Evolutionary conservation across 306 rosid genomes (phyloP).

Genomic region (Lagenaria siceraria): DNA sequence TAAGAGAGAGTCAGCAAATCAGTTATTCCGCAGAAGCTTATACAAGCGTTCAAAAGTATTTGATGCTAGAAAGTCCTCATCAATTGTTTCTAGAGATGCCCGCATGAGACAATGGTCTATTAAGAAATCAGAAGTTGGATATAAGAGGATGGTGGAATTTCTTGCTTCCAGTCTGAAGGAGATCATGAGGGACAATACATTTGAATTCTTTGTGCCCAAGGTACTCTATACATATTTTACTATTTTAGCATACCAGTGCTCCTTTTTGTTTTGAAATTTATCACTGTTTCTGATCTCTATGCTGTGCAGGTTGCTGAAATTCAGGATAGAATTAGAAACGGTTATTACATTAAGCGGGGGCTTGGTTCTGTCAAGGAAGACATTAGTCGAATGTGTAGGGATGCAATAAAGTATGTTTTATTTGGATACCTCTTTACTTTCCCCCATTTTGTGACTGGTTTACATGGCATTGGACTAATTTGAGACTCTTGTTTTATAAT

Average conservation of each 20-base stretch:
- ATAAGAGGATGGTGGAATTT: slow-evolving; percentile 85
- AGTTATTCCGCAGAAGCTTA: slow-evolving; percentile 64
- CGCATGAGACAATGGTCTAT: slow-evolving; percentile 93
- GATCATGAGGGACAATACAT: slow-evolving; percentile 76
- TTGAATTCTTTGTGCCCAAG: slow-evolving; percentile 86
- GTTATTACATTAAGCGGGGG: slow-evolving; percentile 80
- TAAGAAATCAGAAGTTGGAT: slow-evolving; percentile 90
- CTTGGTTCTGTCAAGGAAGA: slow-evolving; percentile 82
- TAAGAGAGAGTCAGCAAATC: slow-evolving; percentile 83
- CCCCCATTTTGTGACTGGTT: not conserved
- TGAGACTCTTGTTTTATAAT: not conserved
- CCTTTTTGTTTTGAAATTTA: not conserved
- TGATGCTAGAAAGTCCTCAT: slow-evolving; percentile 92
- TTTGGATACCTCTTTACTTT: not conserved
- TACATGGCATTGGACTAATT: not conserved
- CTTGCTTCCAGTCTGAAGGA: slow-evolving; percentile 76
- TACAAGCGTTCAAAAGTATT: slow-evolving; percentile 91
- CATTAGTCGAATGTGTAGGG: slow-evolving; percentile 91
- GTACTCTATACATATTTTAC: slow-evolving; percentile 21
- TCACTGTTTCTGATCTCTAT: slow-evolving; percentile 4
- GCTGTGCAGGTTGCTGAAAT: slow-evolving; percentile 78
- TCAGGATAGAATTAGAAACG: slow-evolving; percentile 71
- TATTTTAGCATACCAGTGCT: not conserved
- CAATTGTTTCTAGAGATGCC: slow-evolving; percentile 97
- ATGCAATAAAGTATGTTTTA: slow-evolving; percentile 76